Percentiles rank a stretch among this genome's conserved stretches.
Conservation (phyloP, 371 early-diverging fungal species). For the Chytridium lagenaria region DNA sequence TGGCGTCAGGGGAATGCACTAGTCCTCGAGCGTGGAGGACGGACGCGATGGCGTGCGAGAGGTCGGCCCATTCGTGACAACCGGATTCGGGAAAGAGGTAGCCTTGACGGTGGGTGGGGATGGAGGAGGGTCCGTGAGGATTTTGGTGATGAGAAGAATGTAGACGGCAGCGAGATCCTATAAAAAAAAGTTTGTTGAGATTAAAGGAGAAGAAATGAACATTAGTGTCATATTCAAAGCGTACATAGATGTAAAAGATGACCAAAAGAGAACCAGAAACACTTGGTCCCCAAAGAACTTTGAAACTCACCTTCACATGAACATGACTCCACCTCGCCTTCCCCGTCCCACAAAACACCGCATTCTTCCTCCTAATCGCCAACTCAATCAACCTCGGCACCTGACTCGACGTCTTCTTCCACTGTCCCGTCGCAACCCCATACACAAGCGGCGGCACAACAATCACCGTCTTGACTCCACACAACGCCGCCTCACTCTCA, state of each 20-base stretch:
- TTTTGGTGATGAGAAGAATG: constrained; percentile 9
- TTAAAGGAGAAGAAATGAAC: neutral
- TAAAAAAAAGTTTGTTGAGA: neutral
- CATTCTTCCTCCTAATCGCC: constrained; percentile 14
- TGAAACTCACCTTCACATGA: constrained; percentile 31
- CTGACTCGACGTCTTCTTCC: constrained; percentile 26
- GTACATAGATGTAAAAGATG: too few relatives aligned
- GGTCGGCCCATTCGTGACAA: constrained; percentile 20
- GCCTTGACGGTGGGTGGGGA: neutral
- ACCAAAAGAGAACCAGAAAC: too few relatives aligned
- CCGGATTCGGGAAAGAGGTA: constrained; percentile 29
- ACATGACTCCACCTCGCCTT: constrained; percentile 32
- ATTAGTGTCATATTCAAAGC: neutral
- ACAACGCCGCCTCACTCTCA: neutral
- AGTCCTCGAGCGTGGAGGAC: neutral
- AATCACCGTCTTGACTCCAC: constrained; percentile 29
- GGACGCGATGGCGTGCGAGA: constrained; percentile 17
- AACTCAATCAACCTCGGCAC: constrained; percentile 23
- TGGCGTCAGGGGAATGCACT: neutral
- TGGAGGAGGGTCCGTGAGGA: neutral
- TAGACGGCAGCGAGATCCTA: constrained; percentile 21
- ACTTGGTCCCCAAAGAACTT: too few relatives aligned
- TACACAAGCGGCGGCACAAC: constrained; percentile 37
- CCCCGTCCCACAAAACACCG: constrained; percentile 28
- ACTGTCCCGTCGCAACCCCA: constrained; percentile 28